These are phyloP conservation scores for Pleurotus salmoneostramineus DNA, from an alignment of 768 basidiomycete species.

Conservation along the genomic window DNA sequence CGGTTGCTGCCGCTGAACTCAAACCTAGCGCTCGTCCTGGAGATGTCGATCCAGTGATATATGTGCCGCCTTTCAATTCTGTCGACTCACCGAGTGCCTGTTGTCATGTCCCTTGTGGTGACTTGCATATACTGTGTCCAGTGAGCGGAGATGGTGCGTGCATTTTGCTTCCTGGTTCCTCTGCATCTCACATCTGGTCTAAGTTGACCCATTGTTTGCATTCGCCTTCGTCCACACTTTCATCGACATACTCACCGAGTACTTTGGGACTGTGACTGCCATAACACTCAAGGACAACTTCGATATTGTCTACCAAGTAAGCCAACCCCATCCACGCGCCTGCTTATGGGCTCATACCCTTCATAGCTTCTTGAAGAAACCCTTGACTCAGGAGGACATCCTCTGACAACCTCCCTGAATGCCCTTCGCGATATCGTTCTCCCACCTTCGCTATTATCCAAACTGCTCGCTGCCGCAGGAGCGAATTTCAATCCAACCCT, in stretches of 20 bases:
- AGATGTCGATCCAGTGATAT: constrained; percentile 73
- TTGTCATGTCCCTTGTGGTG: constrained; percentile 77
- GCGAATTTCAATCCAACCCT: constrained; percentile 45
- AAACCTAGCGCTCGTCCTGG: constrained; percentile 27
- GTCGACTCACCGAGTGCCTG: constrained; percentile 62
- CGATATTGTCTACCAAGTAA: constrained; percentile 90
- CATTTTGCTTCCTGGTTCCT: not conserved
- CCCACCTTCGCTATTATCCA: constrained; percentile 82
- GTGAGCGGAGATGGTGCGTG: constrained; percentile 83
- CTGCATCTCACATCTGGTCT: too few relatives aligned
- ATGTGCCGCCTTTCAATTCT: constrained; percentile 48
- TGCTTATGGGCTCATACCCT: constrained; percentile 3
- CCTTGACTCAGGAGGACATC: constrained; percentile 89
- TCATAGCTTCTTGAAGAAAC: constrained; percentile 88
- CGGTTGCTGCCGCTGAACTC: constrained; percentile 48
- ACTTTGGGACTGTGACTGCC: constrained; percentile 83
- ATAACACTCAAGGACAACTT: constrained; percentile 86
- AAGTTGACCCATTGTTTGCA: constrained; percentile 87
- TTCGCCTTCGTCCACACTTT: constrained; percentile 89
- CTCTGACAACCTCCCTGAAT: constrained; percentile 86
- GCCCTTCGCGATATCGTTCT: constrained; percentile 91
- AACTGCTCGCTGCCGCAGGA: constrained; percentile 52
- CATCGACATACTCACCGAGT: constrained; percentile 77
- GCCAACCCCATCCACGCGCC: constrained; percentile 11
- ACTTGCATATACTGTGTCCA: constrained; percentile 75